Percentiles rank a stretch among this genome's conserved stretches.
These are phyloP conservation scores for Hydrangea macrophylla DNA, from an alignment of 148 eudicot genomes.

Conservation along the genomic window DNA sequence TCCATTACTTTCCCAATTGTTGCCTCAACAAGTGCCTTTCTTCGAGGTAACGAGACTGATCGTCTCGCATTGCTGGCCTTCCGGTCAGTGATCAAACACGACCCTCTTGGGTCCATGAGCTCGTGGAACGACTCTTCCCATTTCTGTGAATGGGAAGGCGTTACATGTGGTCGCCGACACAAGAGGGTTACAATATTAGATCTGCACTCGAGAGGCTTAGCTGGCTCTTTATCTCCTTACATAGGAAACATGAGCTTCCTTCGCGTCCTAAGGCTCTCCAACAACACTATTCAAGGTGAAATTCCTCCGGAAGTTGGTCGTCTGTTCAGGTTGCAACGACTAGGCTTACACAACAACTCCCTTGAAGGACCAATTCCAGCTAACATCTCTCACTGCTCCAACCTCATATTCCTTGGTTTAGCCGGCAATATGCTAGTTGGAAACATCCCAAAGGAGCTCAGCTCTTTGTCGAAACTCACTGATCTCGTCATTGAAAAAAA, in stretches of 20 bases:
- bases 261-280: background rate
- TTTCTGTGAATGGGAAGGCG: conserved; percentile 9
- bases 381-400: conserved; percentile 8
- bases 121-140: conserved; percentile 10
- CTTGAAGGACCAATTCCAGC: background rate
- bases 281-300: background rate
- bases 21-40: no score
- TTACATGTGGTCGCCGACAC: conserved; percentile 8
- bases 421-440: conserved; percentile 19
- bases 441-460: conserved; percentile 21
- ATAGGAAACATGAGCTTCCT: conserved; percentile 3
- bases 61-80: background rate
- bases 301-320: background rate
- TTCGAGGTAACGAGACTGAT: conserved; percentile 4
- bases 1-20: no score
- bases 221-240: background rate
- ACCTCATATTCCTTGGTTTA: background rate
- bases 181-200: conserved; percentile 1
- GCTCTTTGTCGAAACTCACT: conserved; percentile 19
- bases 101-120: background rate
- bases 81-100: background rate
- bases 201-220: background rate
- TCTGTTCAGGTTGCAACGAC: background rate
- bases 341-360: background rate
- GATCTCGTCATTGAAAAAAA: background rate